Percentiles rank a stretch among this genome's conserved stretches.
Evolutionary conservation across 2,329 filamentous ascomycete species (phyloP).

Genomic region (Grosmannia penicillata): DNA sequence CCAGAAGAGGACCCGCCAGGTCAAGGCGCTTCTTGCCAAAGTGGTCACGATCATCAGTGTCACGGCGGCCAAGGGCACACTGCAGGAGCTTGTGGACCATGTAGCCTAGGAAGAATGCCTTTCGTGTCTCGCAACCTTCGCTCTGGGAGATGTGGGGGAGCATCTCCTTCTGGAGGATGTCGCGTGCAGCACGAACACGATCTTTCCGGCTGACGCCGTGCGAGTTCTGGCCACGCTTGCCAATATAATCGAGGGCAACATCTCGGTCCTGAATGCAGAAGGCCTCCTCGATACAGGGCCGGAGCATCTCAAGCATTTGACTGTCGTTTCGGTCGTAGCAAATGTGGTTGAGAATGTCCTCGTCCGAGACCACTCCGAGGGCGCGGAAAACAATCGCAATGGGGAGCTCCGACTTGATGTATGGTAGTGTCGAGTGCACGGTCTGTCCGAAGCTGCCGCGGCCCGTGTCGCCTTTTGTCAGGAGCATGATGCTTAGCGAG

Average conservation of each 20-base stretch:
- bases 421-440: conserved; percentile 81
- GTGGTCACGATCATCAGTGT: conserved; percentile 95
- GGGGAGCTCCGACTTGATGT: conserved; percentile 85
- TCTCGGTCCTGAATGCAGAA: conserved; percentile 94
- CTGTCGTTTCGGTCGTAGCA: conserved; percentile 92
- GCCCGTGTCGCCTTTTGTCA: conserved; percentile 67
- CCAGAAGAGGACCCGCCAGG: conserved; percentile 82
- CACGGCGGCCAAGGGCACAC: conserved; percentile 80
- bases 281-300: conserved; percentile 92
- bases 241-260: conserved; percentile 87
- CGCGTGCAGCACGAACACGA: conserved; percentile 81
- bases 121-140: conserved; percentile 87
- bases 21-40: conserved; percentile 98
- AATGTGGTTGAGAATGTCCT: conserved; percentile 96
- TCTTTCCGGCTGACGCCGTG: conserved; percentile 68
- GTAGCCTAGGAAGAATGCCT: conserved; percentile 96
- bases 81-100: conserved; percentile 96
- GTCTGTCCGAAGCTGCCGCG: conserved; percentile 73
- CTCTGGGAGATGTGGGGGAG: conserved; percentile 91
- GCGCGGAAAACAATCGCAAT: conserved; percentile 94
- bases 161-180: conserved; percentile 94
- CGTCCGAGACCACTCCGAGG: conserved; percentile 87
- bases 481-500: conserved; percentile 80
- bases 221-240: conserved; percentile 63
- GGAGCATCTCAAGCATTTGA: conserved; percentile 94